A percentile compares a stretch with the other conserved stretches of the same genome.
Conservation (phyloP, 768 basidiomycete genomes). For the Leucogyrophana mollusca region DNA sequence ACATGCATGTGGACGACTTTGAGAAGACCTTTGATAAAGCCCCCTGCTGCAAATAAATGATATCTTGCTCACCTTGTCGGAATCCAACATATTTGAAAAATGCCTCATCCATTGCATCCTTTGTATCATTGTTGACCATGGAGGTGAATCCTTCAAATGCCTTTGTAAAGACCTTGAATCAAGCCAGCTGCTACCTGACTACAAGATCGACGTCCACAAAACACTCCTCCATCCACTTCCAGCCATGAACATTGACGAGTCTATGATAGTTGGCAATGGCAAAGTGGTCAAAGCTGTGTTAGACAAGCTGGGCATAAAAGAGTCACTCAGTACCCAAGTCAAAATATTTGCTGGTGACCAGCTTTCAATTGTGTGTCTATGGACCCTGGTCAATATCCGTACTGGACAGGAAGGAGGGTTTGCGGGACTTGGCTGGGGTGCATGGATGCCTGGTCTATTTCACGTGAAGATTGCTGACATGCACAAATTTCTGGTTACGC, state of each 20-base stretch:
- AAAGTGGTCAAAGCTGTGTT: constrained; percentile 14
- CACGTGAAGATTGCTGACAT: constrained; percentile 14
- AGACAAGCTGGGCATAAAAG: constrained; percentile 4
- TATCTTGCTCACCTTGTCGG: constrained; percentile 22
- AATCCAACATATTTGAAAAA: constrained; percentile 12
- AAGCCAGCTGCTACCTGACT: constrained; percentile 5
- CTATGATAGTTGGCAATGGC: constrained; percentile 14
- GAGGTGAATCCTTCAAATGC: constrained; percentile 9
- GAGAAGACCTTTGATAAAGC: constrained; percentile 19
- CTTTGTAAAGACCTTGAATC: constrained; percentile 5
- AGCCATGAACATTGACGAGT: constrained; percentile 15
- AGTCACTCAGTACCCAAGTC: neutral
- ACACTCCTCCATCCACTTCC: constrained; percentile 13
- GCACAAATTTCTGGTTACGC: constrained; percentile 15
- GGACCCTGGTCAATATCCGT: constrained; percentile 9
- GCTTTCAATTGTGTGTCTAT: constrained; percentile 11
- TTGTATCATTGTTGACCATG: constrained; percentile 1
- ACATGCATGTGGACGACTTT: constrained; percentile 23
- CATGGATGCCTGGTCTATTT: constrained; percentile 15
- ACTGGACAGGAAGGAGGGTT: constrained; percentile 12
- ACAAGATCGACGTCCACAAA: constrained; percentile 11
- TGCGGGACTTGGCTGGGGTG: constrained; percentile 7
- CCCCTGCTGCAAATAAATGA: constrained; percentile 22
- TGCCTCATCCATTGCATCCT: too few species aligned
- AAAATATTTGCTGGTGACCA: constrained; percentile 17